These are phyloP conservation scores for Arachis stenosperma DNA, from an alignment of 306 rosid genomes.

Conservation along the genomic window DNA sequence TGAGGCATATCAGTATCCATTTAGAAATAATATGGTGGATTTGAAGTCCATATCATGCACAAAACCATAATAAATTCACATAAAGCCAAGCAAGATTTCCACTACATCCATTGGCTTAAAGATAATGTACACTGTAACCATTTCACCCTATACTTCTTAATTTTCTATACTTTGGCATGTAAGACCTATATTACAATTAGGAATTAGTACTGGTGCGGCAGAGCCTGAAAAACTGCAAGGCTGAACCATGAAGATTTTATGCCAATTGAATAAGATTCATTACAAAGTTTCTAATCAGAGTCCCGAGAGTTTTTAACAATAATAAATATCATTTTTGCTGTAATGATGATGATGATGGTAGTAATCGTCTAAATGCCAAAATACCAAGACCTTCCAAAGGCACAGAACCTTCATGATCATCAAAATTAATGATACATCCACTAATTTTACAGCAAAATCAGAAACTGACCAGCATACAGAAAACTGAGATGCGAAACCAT, in stretches of 20 bases:
- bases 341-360: background rate
- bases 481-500: conserved; percentile 39
- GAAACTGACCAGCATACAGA: conserved; percentile 20
- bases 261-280: conserved; percentile 23
- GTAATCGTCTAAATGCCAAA: background rate
- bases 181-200: conserved; percentile 20
- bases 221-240: background rate
- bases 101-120: background rate
- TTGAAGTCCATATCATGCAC: conserved; percentile 15
- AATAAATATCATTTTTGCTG: background rate
- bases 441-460: conserved; percentile 21
- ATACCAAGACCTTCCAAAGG: conserved; percentile 20
- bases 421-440: conserved; percentile 13
- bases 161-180: background rate
- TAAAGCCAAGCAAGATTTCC: conserved; percentile 11
- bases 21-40: background rate
- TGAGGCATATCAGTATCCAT: background rate
- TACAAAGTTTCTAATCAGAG: background rate
- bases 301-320: background rate
- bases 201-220: conserved; percentile 27
- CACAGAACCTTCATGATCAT: conserved; percentile 13
- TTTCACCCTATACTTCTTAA: conserved; percentile 9
- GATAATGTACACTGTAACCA: background rate
- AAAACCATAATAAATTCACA: background rate
- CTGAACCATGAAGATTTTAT: conserved; percentile 7